Conservation (phyloP, 257 asterid genomes). For the Plantago elongata region DNA sequence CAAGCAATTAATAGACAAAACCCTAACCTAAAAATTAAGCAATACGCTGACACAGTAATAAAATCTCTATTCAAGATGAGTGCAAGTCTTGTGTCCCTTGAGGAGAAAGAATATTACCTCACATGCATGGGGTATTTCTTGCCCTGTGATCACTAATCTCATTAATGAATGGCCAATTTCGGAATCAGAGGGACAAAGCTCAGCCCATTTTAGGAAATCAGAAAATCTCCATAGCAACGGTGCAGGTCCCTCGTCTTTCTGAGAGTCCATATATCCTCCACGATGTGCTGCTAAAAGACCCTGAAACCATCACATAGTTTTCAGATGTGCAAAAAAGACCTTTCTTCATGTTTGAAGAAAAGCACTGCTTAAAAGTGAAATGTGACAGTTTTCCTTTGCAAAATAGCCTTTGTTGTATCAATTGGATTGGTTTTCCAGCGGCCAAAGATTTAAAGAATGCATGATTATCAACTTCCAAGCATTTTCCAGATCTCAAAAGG, state of each 20-base stretch:
- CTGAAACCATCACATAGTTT: conserved; percentile 31
- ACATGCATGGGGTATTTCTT: conserved; percentile 96
- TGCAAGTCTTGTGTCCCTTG: conserved; percentile 6
- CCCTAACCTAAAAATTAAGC: conserved; percentile 5
- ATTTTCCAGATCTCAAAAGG: conserved; percentile 5
- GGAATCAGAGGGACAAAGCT: conserved; percentile 93
- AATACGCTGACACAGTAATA: conserved; percentile 1
- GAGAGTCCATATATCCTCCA: conserved; percentile 98
- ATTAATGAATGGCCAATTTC: conserved; percentile 95
- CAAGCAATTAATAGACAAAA: conserved; percentile 5
- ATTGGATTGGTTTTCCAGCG: too few species aligned
- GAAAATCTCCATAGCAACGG: conserved; percentile 96
- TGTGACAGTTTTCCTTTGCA: too few species aligned
- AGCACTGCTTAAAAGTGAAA: too few species aligned
- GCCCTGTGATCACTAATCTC: conserved; percentile 96
- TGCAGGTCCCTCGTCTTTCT: conserved; percentile 99
- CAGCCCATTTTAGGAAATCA: conserved; percentile 97
- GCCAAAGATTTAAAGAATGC: too few species aligned
- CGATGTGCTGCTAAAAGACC: conserved; percentile 99
- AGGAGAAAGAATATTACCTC: conserved; percentile 54
- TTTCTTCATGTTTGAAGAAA: too few species aligned
- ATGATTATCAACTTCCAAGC: too few species aligned
- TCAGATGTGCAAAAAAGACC: conserved; percentile 6
- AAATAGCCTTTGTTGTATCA: too few species aligned
- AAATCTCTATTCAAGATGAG: neutral